A percentile compares a stretch with the other conserved stretches of the same genome.
Evolutionary conservation across 106 monocot genomes (phyloP).

Genomic region (Triglochin maritima): DNA sequence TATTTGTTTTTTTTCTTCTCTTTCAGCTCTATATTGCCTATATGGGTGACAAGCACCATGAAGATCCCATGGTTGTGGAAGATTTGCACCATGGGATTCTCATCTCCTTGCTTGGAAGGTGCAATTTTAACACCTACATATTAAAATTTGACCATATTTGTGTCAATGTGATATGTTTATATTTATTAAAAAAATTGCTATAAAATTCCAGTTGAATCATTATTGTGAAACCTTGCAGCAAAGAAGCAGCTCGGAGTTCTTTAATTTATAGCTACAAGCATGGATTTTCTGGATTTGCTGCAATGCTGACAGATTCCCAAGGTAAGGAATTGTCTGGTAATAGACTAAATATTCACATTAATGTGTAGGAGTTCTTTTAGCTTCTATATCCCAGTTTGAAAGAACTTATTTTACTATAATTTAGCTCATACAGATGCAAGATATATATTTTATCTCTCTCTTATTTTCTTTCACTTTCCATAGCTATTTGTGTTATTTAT

Average conservation of each 20-base stretch:
- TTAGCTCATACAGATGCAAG: too few species aligned
- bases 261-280: slow-evolving; percentile 47
- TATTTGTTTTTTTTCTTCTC: background rate
- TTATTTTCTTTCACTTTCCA: too few species aligned
- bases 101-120: slow-evolving; percentile 28
- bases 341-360: too few species aligned
- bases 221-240: slow-evolving; percentile 7
- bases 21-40: slow-evolving; percentile 32
- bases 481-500: too few species aligned
- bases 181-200: background rate
- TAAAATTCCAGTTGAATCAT: too few species aligned
- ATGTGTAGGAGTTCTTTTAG: too few species aligned
- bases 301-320: slow-evolving; percentile 36
- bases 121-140: background rate
- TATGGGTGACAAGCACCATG: slow-evolving; percentile 32
- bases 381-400: too few species aligned
- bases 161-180: background rate
- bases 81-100: slow-evolving; percentile 29
- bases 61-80: slow-evolving; percentile 21
- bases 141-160: too few species aligned
- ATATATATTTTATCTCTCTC: too few species aligned
- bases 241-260: slow-evolving; percentile 21
- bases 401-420: too few species aligned
- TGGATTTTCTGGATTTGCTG: slow-evolving; percentile 53
- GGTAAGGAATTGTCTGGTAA: slow-evolving; percentile 21